phyloP scores from a whole-genome alignment of 148 eudicot genomes.

The Mesembryanthemum crystallinum region DNA sequence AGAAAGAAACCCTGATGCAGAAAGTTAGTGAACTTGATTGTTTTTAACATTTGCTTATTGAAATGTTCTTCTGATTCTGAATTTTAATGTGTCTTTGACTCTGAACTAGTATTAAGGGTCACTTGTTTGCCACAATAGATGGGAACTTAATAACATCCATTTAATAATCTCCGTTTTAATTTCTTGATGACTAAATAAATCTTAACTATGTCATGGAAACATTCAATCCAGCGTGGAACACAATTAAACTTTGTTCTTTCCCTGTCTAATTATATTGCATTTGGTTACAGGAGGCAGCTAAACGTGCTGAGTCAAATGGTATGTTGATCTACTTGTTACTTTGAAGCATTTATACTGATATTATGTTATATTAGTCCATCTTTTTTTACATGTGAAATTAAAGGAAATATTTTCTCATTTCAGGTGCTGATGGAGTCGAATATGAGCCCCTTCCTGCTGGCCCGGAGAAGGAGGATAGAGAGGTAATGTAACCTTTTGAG shows the following conservation, averaged over 20 bases:
- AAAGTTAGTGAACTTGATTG: conserved; percentile 37
- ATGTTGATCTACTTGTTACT: conserved; percentile 26
- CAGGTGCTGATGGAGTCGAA: conserved; percentile 58
- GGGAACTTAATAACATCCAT: too few relatives aligned
- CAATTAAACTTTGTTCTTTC: not conserved
- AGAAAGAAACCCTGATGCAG: conserved; percentile 68
- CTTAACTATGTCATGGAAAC: not conserved
- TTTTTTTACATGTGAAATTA: not conserved
- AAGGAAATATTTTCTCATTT: not conserved
- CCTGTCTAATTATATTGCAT: not conserved
- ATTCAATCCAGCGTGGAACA: not conserved
- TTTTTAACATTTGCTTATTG: not conserved
- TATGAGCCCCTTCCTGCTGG: conserved; percentile 75
- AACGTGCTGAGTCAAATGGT: conserved; percentile 52
- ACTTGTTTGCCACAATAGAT: too few relatives aligned
- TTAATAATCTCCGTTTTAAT: too few relatives aligned
- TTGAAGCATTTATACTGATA: not conserved
- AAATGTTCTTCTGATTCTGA: too few relatives aligned
- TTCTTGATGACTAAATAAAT: too few relatives aligned
- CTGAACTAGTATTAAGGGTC: too few relatives aligned
- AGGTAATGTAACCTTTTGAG: conserved; percentile 35
- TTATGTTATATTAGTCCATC: not conserved
- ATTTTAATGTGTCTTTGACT: too few relatives aligned
- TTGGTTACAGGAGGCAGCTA: conserved; percentile 65
- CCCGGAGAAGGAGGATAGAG: conserved; percentile 41